phyloP scores from a whole-genome alignment of 106 monocot genomes.

The Allium cepa region DNA sequence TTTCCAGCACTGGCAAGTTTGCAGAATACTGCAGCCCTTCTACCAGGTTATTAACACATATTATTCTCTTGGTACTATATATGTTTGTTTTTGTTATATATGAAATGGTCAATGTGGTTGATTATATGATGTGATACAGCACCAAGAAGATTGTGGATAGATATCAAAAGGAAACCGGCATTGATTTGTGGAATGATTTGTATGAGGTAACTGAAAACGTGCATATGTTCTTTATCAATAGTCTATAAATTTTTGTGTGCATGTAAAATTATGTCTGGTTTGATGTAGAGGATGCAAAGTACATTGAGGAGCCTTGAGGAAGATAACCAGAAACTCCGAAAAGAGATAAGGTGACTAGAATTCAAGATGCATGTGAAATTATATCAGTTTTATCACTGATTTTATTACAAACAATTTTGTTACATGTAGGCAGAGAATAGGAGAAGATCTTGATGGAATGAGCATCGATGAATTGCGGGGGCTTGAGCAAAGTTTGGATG shows the following conservation, averaged over 20 bases:
- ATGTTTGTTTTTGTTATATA: neutral
- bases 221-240: neutral
- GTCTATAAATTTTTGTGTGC: neutral
- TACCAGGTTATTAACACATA: conserved; percentile 1
- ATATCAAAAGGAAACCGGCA: conserved; percentile 49
- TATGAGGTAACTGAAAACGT: conserved; percentile 34
- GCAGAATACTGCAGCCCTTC: conserved; percentile 25
- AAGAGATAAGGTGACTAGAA: conserved; percentile 56
- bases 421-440: conserved; percentile 58
- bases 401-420: neutral
- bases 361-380: too few relatives aligned
- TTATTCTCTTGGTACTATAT: neutral
- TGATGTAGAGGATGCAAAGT: conserved; percentile 65
- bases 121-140: conserved; percentile 14
- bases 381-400: too few relatives aligned
- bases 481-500: conserved; percentile 78
- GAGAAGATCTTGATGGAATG: conserved; percentile 56
- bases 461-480: conserved; percentile 61
- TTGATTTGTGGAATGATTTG: conserved; percentile 63
- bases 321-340: conserved; percentile 62
- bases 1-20: conserved; percentile 25
- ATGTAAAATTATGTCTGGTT: neutral
- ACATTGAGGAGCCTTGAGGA: conserved; percentile 60
- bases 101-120: neutral
- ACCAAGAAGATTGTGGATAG: conserved; percentile 56